Percentiles rank a stretch among this genome's conserved stretches.
phyloP scores from a whole-genome alignment of 208 protist species.

The Acanthamoeba quina region DNA sequence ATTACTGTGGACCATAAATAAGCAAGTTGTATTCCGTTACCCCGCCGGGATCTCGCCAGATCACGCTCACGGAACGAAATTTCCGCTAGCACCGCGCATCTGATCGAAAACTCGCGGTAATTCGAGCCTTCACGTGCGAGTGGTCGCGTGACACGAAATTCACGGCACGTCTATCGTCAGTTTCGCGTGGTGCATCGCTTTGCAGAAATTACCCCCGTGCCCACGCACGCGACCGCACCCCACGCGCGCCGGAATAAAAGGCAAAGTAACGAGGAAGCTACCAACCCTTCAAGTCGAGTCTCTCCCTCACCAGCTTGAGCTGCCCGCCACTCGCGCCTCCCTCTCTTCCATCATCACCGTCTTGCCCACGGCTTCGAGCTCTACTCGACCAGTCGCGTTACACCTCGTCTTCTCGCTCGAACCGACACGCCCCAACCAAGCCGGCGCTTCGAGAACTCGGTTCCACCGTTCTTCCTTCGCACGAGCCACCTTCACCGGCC shows the following conservation, averaged over 20 bases:
- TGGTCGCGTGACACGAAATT: background rate
- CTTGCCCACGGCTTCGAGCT: background rate
- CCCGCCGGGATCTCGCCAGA: no score
- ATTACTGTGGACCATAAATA: background rate
- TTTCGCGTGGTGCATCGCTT: background rate
- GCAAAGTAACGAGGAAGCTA: constrained; percentile 15
- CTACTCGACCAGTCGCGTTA: background rate
- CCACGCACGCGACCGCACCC: background rate
- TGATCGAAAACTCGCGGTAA: background rate
- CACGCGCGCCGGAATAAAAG: background rate
- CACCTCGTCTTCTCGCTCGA: background rate
- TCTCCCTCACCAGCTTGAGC: background rate
- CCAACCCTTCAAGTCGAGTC: constrained; percentile 10
- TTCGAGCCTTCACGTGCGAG: background rate
- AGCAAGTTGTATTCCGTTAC: no score
- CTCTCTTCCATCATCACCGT: background rate
- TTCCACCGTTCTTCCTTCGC: constrained; percentile 11
- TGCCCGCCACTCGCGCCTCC: background rate
- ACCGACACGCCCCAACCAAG: background rate
- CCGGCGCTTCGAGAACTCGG: background rate
- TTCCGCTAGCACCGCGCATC: background rate
- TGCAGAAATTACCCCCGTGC: background rate
- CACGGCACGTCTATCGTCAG: background rate
- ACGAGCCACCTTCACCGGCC: background rate
- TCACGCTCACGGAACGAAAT: background rate